Evolutionary conservation across 257 asterid species (phyloP).

Genomic region (Solanum peruvianum): DNA sequence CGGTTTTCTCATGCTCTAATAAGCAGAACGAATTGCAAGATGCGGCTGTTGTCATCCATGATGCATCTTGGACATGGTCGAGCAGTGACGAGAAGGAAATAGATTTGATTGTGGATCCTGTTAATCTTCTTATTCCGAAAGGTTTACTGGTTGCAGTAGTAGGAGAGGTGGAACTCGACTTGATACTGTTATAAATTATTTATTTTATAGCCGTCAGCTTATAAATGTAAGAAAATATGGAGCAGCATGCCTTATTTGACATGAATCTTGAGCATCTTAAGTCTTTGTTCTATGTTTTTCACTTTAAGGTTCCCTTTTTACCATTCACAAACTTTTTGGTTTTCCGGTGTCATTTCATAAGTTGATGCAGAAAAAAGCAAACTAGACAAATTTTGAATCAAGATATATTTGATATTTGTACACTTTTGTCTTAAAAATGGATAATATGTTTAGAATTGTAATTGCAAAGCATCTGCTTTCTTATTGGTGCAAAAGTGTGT

Average conservation of each 20-base stretch:
- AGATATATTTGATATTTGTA: background rate
- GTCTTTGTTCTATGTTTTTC: background rate
- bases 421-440: background rate
- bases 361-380: background rate
- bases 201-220: background rate
- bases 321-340: background rate
- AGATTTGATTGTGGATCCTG: slow-evolving; percentile 47
- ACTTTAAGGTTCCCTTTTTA: background rate
- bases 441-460: background rate
- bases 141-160: slow-evolving; percentile 68
- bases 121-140: slow-evolving; percentile 48
- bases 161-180: slow-evolving; percentile 59
- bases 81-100: slow-evolving; percentile 48
- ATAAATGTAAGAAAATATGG: background rate
- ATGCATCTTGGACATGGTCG: slow-evolving; percentile 85
- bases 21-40: slow-evolving; percentile 29
- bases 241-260: background rate
- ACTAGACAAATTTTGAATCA: background rate
- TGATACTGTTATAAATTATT: background rate
- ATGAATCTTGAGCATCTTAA: background rate
- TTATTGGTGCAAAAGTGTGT: background rate
- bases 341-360: background rate
- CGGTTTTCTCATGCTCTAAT: slow-evolving; percentile 7
- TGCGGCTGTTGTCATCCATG: slow-evolving; percentile 34
- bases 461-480: background rate